Base-by-base conservation (phyloP, 2,329 filamentous ascomycete species). In the Chalaropsis ovoidea region DNA sequence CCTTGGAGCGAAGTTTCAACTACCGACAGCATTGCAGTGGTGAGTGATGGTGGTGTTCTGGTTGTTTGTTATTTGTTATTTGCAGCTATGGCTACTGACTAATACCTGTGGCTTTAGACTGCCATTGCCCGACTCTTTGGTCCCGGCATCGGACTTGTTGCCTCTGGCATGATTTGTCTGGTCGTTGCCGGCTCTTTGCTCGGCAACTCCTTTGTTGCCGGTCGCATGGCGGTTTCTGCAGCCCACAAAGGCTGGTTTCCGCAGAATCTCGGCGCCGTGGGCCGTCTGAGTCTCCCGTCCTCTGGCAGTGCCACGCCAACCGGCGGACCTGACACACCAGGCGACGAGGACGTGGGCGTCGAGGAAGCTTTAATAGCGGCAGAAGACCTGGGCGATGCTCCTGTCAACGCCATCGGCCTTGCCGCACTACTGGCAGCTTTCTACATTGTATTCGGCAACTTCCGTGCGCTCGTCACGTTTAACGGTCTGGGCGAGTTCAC, bases 11-110 rank as follows among this genome's bases (percentile, higher is more conserved):
- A 80, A 0, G 75, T 86, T 1, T 81, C 82, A 0, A 80, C 77
- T 0, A 85, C 81, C 0, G 81, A 86, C 68, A 85, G 82, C 24
- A 81, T 86, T 0, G 84, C 84, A 2, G 83, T 86, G 63, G 82
- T 85, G 74, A 72, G 80, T 74, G 10, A 6, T 27, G 3, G 39
- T 42, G 11, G 13, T 58, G 6, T 24, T 52, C 27, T 31, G 52
- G 19, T n/a, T n/a, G n/a, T n/a, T n/a, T n/a, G n/a, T n/a, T n/a
- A n/a, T n/a, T n/a, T 7, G 27, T 24, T 3, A n/a, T 39, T 24
- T 41, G 15, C 43, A 42, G 6, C 17, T 41, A 22, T 24, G 7
- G 22, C 39, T 24, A 63, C 47, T 52, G 22, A 52, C 19, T 22
- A 22, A 67, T 19, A 39, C 45, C 8, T 43, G 43, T 43, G 17